Conservation (phyloP, 192 early-diverging fungal genomes). For the Backusella tuberculispora region DNA sequence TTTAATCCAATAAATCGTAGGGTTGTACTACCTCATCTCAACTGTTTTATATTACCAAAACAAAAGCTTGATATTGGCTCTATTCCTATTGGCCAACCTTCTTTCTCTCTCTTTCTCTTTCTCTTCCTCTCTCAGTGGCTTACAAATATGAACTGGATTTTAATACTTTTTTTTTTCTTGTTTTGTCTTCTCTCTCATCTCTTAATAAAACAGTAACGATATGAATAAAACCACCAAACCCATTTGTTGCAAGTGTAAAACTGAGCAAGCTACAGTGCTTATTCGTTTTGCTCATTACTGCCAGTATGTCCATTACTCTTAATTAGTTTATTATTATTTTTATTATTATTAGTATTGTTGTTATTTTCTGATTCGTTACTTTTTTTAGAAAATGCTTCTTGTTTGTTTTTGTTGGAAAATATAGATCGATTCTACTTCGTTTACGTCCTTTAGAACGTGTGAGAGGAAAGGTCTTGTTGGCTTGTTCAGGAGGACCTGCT, state of each 20-base stretch:
- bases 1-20: neutral
- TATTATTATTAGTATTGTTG: neutral
- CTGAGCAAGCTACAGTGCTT: constrained; percentile 59
- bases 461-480: constrained; percentile 69
- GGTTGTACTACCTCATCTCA: neutral
- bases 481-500: constrained; percentile 84
- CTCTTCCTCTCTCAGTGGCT: too few relatives aligned
- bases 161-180: too few relatives aligned
- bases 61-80: neutral
- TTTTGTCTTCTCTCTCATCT: too few relatives aligned
- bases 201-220: too few relatives aligned
- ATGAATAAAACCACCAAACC: constrained; percentile 10
- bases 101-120: too few relatives aligned
- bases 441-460: constrained; percentile 44
- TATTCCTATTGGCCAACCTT: neutral
- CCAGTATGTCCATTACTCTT: constrained; percentile 50
- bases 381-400: constrained; percentile 60
- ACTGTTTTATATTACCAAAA: neutral
- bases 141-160: too few relatives aligned
- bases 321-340: neutral
- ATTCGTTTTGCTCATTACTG: constrained; percentile 80
- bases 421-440: constrained; percentile 64
- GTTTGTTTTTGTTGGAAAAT: constrained; percentile 68
- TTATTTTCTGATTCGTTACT: neutral
- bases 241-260: constrained; percentile 82